Conservation (phyloP, 805 yeast species). For the Cyberlindnera nakhonratchasimensis region DNA sequence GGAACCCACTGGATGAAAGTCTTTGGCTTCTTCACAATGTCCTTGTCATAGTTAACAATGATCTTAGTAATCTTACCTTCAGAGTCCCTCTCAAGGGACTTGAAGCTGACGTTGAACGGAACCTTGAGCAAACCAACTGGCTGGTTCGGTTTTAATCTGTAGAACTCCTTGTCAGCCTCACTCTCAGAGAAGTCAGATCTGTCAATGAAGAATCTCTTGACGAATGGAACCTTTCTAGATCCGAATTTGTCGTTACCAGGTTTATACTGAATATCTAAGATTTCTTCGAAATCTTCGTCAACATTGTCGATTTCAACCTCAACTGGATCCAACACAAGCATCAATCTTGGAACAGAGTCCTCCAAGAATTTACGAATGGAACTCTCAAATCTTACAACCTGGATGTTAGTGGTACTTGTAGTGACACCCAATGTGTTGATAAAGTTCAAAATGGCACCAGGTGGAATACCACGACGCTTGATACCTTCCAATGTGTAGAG, state of each 20-base stretch:
- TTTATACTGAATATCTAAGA: slow-evolving; percentile 79
- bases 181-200: slow-evolving; percentile 79
- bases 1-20: slow-evolving; percentile 98
- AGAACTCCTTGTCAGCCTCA: slow-evolving; percentile 61
- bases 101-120: slow-evolving; percentile 75
- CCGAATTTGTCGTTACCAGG: slow-evolving; percentile 82
- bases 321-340: slow-evolving; percentile 88
- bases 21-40: slow-evolving; percentile 63
- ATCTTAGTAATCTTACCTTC: slow-evolving; percentile 65
- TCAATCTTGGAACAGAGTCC: slow-evolving; percentile 87
- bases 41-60: slow-evolving; percentile 77
- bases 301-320: slow-evolving; percentile 78
- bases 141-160: slow-evolving; percentile 91
- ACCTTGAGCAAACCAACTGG: slow-evolving; percentile 93
- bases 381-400: slow-evolving; percentile 82
- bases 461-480: slow-evolving; percentile 97
- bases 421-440: slow-evolving; percentile 96
- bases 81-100: slow-evolving; percentile 57
- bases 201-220: slow-evolving; percentile 79
- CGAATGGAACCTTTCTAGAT: slow-evolving; percentile 69
- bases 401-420: slow-evolving; percentile 88
- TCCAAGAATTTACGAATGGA: slow-evolving; percentile 86
- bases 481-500: slow-evolving; percentile 91
- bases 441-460: slow-evolving; percentile 92
- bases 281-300: slow-evolving; percentile 67